phyloP scores from a whole-genome alignment of 495 filamentous ascomycete species.

The Penicillium salamii region DNA sequence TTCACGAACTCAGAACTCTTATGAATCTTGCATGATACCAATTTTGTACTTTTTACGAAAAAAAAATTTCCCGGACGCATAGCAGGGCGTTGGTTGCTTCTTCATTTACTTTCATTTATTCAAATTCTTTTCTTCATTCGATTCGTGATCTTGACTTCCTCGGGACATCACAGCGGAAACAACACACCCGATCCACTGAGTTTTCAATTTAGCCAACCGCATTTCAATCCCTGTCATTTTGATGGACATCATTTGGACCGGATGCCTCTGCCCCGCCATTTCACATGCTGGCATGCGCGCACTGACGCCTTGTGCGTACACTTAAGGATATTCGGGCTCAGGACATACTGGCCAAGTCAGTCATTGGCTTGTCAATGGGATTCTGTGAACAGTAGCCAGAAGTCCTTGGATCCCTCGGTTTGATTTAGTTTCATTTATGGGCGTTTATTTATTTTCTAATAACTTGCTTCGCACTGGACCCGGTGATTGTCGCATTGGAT shows the following conservation, averaged over 20 bases:
- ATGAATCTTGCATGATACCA: slow-evolving; percentile 32
- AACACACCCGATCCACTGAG: too few species aligned
- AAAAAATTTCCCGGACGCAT: background rate
- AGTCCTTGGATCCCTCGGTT: background rate
- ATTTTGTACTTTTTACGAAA: background rate
- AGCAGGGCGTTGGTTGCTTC: background rate
- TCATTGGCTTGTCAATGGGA: background rate
- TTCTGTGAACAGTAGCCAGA: background rate
- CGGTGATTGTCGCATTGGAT: slow-evolving; percentile 5
- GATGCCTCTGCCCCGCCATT: slow-evolving; percentile 1
- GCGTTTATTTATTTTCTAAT: background rate
- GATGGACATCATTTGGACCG: background rate
- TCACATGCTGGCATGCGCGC: background rate
- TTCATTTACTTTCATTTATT: background rate
- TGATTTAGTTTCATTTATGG: background rate
- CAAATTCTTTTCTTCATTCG: background rate
- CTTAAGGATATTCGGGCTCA: background rate
- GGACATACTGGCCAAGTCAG: background rate
- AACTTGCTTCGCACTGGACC: background rate
- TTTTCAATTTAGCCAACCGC: too few species aligned
- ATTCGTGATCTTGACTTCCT: too few species aligned
- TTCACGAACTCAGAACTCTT: slow-evolving; percentile 37
- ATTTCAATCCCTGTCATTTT: background rate
- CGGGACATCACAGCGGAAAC: too few species aligned
- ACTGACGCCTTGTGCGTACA: background rate